phyloP scores from a whole-genome alignment of 495 filamentous ascomycete species.

The Hypomontagnella submonticulosa region DNA sequence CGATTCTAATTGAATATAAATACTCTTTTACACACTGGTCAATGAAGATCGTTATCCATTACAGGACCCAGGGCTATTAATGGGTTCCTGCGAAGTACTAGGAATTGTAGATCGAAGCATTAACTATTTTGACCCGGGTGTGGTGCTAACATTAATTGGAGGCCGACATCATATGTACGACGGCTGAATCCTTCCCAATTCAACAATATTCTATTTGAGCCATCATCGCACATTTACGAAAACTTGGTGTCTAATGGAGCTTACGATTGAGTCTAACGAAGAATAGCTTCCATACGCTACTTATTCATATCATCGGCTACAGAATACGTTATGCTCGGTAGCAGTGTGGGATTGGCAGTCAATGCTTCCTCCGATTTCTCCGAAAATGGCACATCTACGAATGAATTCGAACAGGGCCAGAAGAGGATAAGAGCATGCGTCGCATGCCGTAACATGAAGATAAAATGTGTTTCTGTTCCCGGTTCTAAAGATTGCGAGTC shows the following conservation, averaged over 20 bases:
- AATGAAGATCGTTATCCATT: no score
- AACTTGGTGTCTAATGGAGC: background rate
- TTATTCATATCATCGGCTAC: background rate
- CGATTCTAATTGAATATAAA: no score
- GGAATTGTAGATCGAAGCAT: background rate
- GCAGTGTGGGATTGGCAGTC: background rate
- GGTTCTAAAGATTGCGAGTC: slow-evolving; percentile 32
- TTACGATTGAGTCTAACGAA: background rate
- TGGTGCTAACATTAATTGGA: slow-evolving; percentile 5
- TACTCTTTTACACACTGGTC: no score
- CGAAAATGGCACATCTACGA: slow-evolving; percentile 21
- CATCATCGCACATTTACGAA: background rate
- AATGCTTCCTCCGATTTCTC: background rate
- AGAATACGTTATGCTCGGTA: slow-evolving; percentile 6
- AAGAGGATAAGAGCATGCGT: slow-evolving; percentile 34
- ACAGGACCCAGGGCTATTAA: no score
- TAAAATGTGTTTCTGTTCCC: slow-evolving; percentile 38
- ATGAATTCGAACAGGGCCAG: slow-evolving; percentile 11
- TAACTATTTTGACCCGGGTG: background rate
- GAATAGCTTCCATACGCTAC: background rate
- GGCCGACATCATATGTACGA: slow-evolving; percentile 2
- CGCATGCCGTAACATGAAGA: slow-evolving; percentile 41
- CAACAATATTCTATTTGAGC: background rate
- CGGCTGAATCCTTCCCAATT: background rate
- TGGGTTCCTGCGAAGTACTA: background rate